Percentiles rank a stretch among this genome's conserved stretches.
These are phyloP conservation scores for Coniella vitis DNA, from an alignment of 2,329 filamentous ascomycete species.

Conservation along the genomic window DNA sequence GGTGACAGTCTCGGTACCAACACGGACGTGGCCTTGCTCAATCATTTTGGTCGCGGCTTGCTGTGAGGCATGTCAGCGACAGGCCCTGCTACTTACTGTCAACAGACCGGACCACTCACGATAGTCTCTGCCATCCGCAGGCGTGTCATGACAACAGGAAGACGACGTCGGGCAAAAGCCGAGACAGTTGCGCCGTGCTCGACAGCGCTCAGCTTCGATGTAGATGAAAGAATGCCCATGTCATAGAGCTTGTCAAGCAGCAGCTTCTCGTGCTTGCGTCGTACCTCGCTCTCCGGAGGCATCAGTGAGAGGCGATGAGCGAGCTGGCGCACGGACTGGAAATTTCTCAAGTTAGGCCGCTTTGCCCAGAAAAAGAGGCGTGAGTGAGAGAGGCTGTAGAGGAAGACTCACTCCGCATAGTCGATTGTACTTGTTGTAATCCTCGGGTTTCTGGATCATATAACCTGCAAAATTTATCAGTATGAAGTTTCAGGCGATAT, in stretches of 20 bases:
- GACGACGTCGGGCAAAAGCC: conserved; percentile 73
- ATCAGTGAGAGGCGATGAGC: conserved; percentile 83
- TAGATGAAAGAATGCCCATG: conserved; percentile 76
- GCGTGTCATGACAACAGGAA: conserved; percentile 86
- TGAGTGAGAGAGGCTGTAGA: background rate
- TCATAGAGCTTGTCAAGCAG: conserved; percentile 88
- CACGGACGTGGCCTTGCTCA: conserved; percentile 88
- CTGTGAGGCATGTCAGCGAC: background rate
- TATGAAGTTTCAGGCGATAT: background rate
- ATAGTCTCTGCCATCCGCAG: conserved; percentile 89
- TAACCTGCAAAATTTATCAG: conserved; percentile 39
- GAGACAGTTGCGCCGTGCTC: conserved; percentile 86
- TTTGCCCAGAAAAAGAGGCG: background rate
- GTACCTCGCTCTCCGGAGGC: conserved; percentile 68
- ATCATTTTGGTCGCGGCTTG: conserved; percentile 80
- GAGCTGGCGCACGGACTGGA: conserved; percentile 74
- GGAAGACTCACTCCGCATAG: conserved; percentile 56
- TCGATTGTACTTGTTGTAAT: conserved; percentile 64
- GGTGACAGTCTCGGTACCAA: conserved; percentile 83
- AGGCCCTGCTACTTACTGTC: background rate
- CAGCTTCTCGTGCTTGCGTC: conserved; percentile 77
- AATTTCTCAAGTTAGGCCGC: conserved; percentile 19
- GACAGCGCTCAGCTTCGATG: conserved; percentile 73
- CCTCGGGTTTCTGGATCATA: conserved; percentile 81
- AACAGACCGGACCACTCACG: background rate